Percentiles rank a stretch among this genome's conserved stretches.
Conservation (phyloP, 179 eudicot species). For the Silene coronaria region DNA sequence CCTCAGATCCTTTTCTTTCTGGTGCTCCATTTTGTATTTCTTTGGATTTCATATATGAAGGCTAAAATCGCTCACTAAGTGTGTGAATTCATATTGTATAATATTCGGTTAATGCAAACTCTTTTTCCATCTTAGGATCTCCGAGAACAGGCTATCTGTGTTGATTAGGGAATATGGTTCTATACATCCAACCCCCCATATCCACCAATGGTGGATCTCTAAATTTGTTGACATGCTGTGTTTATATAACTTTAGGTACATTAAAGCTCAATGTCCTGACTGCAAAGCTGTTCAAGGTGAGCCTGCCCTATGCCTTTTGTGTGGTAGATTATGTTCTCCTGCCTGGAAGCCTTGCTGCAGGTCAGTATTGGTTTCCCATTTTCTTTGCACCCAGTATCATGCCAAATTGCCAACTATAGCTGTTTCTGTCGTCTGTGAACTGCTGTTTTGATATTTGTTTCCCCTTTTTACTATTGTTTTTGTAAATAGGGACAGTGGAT, state of each 20-base stretch:
- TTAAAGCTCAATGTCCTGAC: conserved; percentile 60
- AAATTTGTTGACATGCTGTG: not conserved
- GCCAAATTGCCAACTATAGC: not conserved
- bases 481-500: conserved; percentile 54
- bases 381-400: not conserved
- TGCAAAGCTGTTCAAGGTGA: conserved; percentile 58
- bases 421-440: not conserved
- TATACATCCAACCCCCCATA: not conserved
- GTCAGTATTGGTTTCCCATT: conserved; percentile 27
- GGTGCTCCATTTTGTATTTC: not conserved
- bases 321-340: conserved; percentile 87
- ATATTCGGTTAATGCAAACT: too few species aligned
- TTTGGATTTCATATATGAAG: not conserved
- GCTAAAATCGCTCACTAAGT: not conserved
- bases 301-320: conserved; percentile 80
- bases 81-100: not conserved
- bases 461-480: not conserved
- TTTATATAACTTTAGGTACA: conserved; percentile 44
- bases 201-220: not conserved
- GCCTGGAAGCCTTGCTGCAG: conserved; percentile 89
- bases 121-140: not conserved
- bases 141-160: not conserved
- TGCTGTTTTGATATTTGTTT: conserved; percentile 16
- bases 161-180: not conserved
- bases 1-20: not conserved